Base-by-base conservation (phyloP, 1,284 basidiomycete genomes). In the Fomitopsis palustris region DNA sequence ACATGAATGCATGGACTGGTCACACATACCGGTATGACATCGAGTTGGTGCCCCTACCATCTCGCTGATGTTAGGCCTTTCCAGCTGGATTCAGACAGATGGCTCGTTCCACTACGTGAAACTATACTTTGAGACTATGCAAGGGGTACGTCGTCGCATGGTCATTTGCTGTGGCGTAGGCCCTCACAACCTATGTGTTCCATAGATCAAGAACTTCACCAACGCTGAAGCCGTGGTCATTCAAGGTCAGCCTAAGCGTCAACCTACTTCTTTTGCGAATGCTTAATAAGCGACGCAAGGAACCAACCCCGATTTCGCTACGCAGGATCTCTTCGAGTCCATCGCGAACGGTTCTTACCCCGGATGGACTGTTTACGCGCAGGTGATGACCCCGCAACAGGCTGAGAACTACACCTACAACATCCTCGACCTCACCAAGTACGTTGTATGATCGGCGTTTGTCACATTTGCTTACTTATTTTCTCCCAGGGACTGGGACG, bases 371-470 rank as follows among this genome's bases (percentile, higher is more conserved):
- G 83, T 92, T 62, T 88, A 85, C 67, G 79, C 92, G 33, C 92
- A 95, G 85, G 92, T 87, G 27, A 93, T 95, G 88, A 94, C 92
- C 0, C 81, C 87, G 1, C 78, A 88, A 65, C 87, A 96, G 77
- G 95, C 95, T 17, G 90, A 94, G 77, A 80, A 81, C 27, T 94
- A 92, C 81, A 86, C 90, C 12, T 71, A 69, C 69, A 93, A 90
- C 70, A 78, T 93, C 55, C 85, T 96, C 63, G 95, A 97, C 74
- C 79, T 96, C 45, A 97, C 95, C 61, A 96, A 96, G 76, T 68
- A 54, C 37, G 62, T 58, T n/a, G 16, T 1, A 8, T 16, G 0
- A 2, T 5, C 3, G n/a, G 17, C 43, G 29, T 31, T 17, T 55
- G 51, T 16, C 17, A 29, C 33, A 2, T 4, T 19, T 33, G 17